Base-by-base conservation (phyloP, 768 basidiomycete species). In the Sarcomyxa edulis region DNA sequence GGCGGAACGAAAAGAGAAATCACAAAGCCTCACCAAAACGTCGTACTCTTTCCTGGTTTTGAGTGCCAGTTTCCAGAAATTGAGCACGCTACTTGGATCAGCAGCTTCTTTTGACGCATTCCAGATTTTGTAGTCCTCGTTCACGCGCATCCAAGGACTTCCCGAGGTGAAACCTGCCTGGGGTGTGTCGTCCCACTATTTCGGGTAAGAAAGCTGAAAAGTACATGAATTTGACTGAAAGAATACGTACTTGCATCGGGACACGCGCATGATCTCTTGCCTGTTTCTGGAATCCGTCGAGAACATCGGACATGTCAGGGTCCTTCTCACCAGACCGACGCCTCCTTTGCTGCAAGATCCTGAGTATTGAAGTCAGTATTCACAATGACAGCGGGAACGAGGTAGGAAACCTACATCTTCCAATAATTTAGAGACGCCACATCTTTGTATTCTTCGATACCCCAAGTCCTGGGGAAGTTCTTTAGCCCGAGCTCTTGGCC, bases 91-190 rank as follows among this genome's bases (percentile, higher is more conserved):
- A n/a, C 61, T 47, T 1, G 59, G 47, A 40, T 84, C 72, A 0
- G 49, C 45, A 11, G 63, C 27, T 55, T 85, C 75, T 9, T 51
- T 55, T 1, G 48, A 64, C 11, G 64, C 80, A 47, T 84, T 86
- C 71, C 78, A 82, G 1, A 45, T 43, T n/a, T 46, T 39, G 50
- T 76, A 82, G 48, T 85, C 81, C 26, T 82, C 80, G 48, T 84
- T 80, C 6, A 81, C 73, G 18, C 80, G 65, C 81, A 86, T 86
- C 84, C 83, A 88, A 0, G 84, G 82, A 2, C 54, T 68, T 2
- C 73, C 76, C 0, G 71, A 64, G 9, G 79, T 78, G 55, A 87
- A 86, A 1, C 85, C 84, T 1, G 71, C 80, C 39, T 85, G 65
- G 6, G 56, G 19, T 3, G 63, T 54, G 7, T 60, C 39, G 44